These are phyloP conservation scores for Fraxinus americana DNA, from an alignment of 257 asterid species.

Conservation along the genomic window DNA sequence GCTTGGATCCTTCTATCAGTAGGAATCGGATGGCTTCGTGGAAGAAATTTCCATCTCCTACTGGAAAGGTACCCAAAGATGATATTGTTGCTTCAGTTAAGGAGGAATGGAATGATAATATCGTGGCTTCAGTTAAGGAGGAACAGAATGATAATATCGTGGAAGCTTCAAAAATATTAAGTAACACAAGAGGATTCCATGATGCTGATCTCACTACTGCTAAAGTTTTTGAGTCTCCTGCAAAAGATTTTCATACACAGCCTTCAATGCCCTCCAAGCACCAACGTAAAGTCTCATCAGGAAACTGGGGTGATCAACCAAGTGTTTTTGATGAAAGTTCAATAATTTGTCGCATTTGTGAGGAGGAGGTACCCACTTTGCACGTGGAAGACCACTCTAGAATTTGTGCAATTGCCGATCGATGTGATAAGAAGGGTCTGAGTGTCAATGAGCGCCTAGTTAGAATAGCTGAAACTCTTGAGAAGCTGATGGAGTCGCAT, in stretches of 20 bases:
- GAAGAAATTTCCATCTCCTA: slow-evolving; percentile 84
- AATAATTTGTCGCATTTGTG: slow-evolving; percentile 97
- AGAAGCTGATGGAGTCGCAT: slow-evolving; percentile 84
- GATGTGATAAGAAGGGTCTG: slow-evolving; percentile 92
- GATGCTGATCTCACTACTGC: slow-evolving; percentile 64
- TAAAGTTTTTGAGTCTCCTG: slow-evolving; percentile 57
- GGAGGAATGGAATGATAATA: slow-evolving; percentile 55
- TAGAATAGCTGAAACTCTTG: slow-evolving; percentile 88
- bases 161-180: slow-evolving; percentile 53
- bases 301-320: slow-evolving; percentile 95
- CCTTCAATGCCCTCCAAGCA: slow-evolving; percentile 53
- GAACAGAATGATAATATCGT: slow-evolving; percentile 46
- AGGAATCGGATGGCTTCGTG: slow-evolving; percentile 87
- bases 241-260: slow-evolving; percentile 57
- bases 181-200: slow-evolving; percentile 39
- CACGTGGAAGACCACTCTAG: slow-evolving; percentile 98
- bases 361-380: slow-evolving; percentile 96
- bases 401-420: slow-evolving; percentile 94
- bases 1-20: slow-evolving; percentile 50
- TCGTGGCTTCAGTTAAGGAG: slow-evolving; percentile 47
- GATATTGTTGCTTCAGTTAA: slow-evolving; percentile 34
- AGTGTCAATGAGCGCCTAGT: slow-evolving; percentile 87
- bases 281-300: slow-evolving; percentile 79
- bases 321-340: slow-evolving; percentile 77
- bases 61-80: slow-evolving; percentile 73